phyloP scores from a whole-genome alignment of 306 rosid species.

The Cyamopsis tetragonoloba region DNA sequence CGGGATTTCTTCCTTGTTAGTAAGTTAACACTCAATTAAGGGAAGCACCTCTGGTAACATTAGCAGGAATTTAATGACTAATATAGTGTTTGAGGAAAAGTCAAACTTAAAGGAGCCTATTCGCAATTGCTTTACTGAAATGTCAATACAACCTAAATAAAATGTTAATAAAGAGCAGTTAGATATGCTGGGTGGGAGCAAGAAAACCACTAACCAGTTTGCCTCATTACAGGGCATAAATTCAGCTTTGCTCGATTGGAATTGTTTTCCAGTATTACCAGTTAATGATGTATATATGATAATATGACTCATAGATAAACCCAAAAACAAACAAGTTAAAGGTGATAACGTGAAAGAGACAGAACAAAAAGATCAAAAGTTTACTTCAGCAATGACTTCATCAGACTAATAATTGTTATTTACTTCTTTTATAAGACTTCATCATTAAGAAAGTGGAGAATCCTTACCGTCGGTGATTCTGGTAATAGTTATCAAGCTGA shows the following conservation, averaged over 20 bases:
- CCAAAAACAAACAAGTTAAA: not conserved
- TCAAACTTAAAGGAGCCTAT: not conserved
- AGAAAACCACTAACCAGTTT: not conserved
- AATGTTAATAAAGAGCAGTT: not conserved
- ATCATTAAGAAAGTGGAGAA: constrained; percentile 19
- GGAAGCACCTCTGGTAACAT: no score
- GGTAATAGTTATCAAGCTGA: constrained; percentile 94
- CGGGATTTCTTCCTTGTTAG: no score
- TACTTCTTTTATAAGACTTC: constrained; percentile 12
- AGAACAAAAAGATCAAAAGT: not conserved
- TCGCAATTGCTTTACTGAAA: not conserved
- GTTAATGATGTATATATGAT: not conserved
- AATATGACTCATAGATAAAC: not conserved
- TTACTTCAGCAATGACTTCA: not conserved
- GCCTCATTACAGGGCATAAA: not conserved
- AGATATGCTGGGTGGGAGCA: not conserved
- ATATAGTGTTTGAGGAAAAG: no score
- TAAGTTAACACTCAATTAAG: no score
- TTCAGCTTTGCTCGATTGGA: constrained; percentile 10
- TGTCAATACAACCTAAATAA: constrained; percentile 2
- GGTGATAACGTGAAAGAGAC: constrained; percentile 7
- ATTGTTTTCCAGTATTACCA: not conserved
- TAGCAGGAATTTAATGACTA: no score
- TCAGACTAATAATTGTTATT: not conserved
- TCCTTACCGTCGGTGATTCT: constrained; percentile 85